phyloP scores from a whole-genome alignment of 495 filamentous ascomycete genomes.

The Staphylotrichum longicolle region DNA sequence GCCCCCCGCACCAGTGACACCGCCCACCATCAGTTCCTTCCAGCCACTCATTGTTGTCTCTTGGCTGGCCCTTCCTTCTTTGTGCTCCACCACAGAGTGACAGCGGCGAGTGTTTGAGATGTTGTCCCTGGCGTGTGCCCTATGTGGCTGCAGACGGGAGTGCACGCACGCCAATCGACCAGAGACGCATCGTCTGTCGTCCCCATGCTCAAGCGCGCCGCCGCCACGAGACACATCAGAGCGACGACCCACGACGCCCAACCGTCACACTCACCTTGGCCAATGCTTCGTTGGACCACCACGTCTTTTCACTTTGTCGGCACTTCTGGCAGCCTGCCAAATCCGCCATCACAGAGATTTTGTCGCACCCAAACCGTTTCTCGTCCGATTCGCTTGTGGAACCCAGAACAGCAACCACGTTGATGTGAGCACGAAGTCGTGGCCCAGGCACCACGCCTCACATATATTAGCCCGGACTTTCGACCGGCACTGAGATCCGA shows the following conservation, averaged over 20 bases:
- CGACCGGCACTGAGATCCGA: slow-evolving; percentile 6
- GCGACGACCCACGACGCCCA: neutral
- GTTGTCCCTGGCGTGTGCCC: slow-evolving; percentile 14
- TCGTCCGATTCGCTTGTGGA: too few relatives aligned
- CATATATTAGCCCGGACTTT: slow-evolving; percentile 18
- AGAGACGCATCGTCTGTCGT: neutral
- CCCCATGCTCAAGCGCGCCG: neutral
- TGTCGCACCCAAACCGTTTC: neutral
- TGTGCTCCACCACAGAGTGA: slow-evolving; percentile 7
- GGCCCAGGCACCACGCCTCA: slow-evolving; percentile 4
- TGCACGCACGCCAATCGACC: slow-evolving; percentile 20
- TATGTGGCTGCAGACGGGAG: slow-evolving; percentile 21
- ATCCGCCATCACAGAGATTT: neutral
- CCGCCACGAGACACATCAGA: neutral
- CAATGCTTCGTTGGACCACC: neutral
- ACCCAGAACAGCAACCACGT: neutral
- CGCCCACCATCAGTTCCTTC: neutral
- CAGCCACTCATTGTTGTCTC: slow-evolving; percentile 6
- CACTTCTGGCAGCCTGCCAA: neutral
- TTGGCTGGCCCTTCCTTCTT: slow-evolving; percentile 13
- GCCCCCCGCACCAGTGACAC: neutral
- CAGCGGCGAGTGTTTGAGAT: slow-evolving; percentile 25
- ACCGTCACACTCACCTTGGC: slow-evolving; percentile 7
- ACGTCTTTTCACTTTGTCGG: neutral
- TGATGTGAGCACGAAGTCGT: neutral